A percentile compares a stretch with the other conserved stretches of the same genome.
Evolutionary conservation across 139 green algal species (phyloP).

Genomic region (Closterium sp.): DNA sequence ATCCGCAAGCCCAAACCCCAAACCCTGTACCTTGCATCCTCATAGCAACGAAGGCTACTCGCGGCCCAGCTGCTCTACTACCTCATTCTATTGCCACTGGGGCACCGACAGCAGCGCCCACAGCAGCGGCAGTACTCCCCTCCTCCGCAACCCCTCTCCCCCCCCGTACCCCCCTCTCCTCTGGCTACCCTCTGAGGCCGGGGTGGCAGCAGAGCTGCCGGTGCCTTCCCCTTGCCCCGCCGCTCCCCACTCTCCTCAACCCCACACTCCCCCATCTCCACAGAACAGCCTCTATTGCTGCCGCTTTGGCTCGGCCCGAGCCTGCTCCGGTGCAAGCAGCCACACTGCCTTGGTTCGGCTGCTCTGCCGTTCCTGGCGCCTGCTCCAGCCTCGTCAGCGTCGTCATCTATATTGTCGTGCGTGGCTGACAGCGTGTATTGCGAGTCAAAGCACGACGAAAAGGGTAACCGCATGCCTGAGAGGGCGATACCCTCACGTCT

Average conservation of each 20-base stretch:
- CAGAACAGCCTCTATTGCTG: background rate
- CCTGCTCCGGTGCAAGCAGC: background rate
- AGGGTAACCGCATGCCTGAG: background rate
- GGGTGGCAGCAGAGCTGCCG: background rate
- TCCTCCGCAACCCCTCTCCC: background rate
- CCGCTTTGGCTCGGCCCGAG: background rate
- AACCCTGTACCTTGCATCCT: background rate
- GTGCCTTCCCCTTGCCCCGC: background rate
- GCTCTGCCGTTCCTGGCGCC: background rate
- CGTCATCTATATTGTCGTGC: background rate
- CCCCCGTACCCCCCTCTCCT: background rate
- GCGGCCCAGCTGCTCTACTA: no score
- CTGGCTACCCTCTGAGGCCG: background rate
- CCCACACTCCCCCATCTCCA: background rate
- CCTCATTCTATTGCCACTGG: background rate
- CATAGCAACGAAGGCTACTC: no score
- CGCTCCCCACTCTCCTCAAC: background rate
- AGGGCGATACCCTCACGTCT: background rate
- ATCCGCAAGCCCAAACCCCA: no score
- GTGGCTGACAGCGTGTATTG: background rate
- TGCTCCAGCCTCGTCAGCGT: background rate
- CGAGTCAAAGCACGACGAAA: background rate
- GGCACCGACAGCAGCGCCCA: background rate
- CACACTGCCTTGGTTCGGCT: background rate
- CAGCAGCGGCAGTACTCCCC: background rate